Evolutionary conservation across 805 yeast species (phyloP).

Genomic region (Pachysolen tannophilus): DNA sequence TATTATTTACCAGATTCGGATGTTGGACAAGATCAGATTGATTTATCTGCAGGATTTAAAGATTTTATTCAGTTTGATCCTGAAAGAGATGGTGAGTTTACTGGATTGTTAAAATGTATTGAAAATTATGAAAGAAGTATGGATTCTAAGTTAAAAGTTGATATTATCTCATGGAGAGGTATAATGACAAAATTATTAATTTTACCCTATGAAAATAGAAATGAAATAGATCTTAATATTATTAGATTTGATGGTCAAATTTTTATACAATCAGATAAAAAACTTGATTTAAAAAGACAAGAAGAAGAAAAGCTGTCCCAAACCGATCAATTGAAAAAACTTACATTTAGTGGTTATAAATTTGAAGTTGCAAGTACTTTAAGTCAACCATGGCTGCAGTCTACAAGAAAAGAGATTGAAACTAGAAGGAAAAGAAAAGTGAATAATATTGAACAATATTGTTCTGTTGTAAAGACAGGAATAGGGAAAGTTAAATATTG

Average conservation of each 20-base stretch:
- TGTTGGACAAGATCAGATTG: conserved; percentile 47
- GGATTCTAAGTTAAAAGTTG: conserved; percentile 41
- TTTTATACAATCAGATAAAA: conserved; percentile 42
- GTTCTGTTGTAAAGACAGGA: conserved; percentile 78
- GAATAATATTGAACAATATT: conserved; percentile 68
- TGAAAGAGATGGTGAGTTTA: conserved; percentile 47
- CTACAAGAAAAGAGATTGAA: conserved; percentile 61
- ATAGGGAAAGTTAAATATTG: conserved; percentile 64
- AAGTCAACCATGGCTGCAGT: conserved; percentile 65
- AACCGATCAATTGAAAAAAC: conserved; percentile 25
- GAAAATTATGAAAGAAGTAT: conserved; percentile 42
- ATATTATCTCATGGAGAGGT: conserved; percentile 82
- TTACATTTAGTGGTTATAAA: conserved; percentile 69
- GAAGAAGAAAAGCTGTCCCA: conserved; percentile 20
- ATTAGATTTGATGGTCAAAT: conserved; percentile 70
- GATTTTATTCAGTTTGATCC: conserved; percentile 52
- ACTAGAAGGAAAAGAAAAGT: conserved; percentile 51
- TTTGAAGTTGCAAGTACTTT: conserved; percentile 77
- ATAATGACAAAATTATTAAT: conserved; percentile 66
- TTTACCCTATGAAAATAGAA: conserved; percentile 51
- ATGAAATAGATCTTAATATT: conserved; percentile 53
- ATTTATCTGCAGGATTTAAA: conserved; percentile 57
- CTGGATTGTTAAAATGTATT: conserved; percentile 50
- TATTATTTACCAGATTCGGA: conserved; percentile 75
- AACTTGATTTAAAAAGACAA: conserved; percentile 29